Percentiles rank a stretch among this genome's conserved stretches.
phyloP scores from a whole-genome alignment of 179 eudicot species.

The Beta macrorhiza region DNA sequence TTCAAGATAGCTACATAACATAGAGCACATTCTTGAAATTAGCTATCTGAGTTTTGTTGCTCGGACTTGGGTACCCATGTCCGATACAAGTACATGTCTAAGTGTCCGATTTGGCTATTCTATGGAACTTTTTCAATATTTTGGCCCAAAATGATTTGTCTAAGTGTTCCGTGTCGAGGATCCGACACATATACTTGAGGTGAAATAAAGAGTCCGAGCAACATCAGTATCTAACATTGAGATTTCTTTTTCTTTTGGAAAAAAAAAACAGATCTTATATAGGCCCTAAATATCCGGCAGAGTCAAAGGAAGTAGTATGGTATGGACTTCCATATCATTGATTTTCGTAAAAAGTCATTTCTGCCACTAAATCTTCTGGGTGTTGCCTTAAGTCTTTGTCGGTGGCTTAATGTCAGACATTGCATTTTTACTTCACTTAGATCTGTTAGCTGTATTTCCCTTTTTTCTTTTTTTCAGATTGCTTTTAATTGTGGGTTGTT shows the following conservation, averaged over 20 bases:
- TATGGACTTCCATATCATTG: conserved; percentile 7
- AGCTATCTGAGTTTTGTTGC: too few relatives aligned
- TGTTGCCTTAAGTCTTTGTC: conserved; percentile 15
- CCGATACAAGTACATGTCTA: too few relatives aligned
- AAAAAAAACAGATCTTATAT: background rate
- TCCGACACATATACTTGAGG: too few relatives aligned
- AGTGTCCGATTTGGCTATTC: too few relatives aligned
- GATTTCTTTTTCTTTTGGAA: background rate
- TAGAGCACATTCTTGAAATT: background rate
- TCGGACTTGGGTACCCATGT: too few relatives aligned
- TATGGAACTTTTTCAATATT: too few relatives aligned
- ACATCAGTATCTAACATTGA: too few relatives aligned
- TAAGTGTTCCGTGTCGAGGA: too few relatives aligned
- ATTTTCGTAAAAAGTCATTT: conserved; percentile 3
- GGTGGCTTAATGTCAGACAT: conserved; percentile 10
- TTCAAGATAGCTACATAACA: too few relatives aligned
- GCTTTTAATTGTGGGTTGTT: background rate
- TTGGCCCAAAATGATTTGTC: too few relatives aligned
- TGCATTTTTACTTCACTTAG: background rate
- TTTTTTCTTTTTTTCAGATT: background rate
- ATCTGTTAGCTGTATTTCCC: background rate
- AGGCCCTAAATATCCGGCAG: conserved; percentile 6
- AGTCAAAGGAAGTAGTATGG: background rate
- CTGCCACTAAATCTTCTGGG: conserved; percentile 15
- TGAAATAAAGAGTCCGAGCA: too few relatives aligned